These are phyloP conservation scores for Ilex paraguariensis DNA, from an alignment of 305 asterid species.

Conservation along the genomic window DNA sequence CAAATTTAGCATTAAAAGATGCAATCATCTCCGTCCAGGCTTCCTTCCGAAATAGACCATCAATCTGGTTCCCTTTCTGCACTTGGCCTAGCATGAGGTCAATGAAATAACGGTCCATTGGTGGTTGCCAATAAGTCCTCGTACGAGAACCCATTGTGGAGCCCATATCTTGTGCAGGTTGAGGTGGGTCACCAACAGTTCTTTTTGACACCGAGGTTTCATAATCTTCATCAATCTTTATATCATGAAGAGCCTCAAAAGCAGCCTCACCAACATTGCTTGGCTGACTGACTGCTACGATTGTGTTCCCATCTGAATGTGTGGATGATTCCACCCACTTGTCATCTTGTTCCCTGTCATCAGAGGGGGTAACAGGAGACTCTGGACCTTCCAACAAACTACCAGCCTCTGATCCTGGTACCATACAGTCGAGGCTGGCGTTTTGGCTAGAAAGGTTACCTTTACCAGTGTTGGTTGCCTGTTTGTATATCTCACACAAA, in stretches of 20 bases:
- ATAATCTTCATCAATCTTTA: constrained; percentile 25
- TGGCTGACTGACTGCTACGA: background rate
- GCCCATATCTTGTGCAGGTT: constrained; percentile 12
- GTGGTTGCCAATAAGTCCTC: constrained; percentile 40
- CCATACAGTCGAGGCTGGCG: constrained; percentile 4
- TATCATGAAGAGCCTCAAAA: constrained; percentile 31
- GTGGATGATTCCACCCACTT: constrained; percentile 10
- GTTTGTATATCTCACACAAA: constrained; percentile 23
- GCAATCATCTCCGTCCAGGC: constrained; percentile 35
- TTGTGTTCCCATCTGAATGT: constrained; percentile 6
- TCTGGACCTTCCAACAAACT: constrained; percentile 13
- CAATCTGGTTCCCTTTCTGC: constrained; percentile 26
- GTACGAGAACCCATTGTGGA: constrained; percentile 17
- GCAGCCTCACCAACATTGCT: constrained; percentile 10
- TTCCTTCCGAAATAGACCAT: constrained; percentile 32
- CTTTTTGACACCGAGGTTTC: constrained; percentile 15
- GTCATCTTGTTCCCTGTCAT: background rate
- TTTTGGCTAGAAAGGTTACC: constrained; percentile 11
- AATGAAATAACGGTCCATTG: constrained; percentile 35
- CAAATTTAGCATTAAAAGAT: constrained; percentile 26
- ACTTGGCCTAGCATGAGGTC: constrained; percentile 27
- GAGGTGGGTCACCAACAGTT: constrained; percentile 10
- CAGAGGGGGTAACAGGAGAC: background rate
- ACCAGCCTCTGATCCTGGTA: constrained; percentile 7
- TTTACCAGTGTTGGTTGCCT: constrained; percentile 11